A percentile compares a stretch with the other conserved stretches of the same genome.
These are phyloP conservation scores for Roridomyces roridus DNA, from an alignment of 768 basidiomycete species.

Conservation along the genomic window DNA sequence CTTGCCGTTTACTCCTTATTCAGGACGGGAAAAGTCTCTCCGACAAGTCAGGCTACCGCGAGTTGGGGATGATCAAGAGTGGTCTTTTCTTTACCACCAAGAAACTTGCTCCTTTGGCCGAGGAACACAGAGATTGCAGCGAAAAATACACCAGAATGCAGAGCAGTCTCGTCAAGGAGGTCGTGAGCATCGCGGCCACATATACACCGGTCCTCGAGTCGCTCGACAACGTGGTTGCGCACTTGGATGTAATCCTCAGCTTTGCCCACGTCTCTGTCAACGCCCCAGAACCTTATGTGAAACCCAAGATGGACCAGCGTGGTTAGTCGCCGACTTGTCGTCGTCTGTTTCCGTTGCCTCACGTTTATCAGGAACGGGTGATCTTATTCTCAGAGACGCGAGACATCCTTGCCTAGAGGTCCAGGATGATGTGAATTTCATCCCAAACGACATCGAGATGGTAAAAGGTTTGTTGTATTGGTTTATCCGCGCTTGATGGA, in stretches of 20 bases:
- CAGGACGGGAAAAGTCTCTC: constrained; percentile 83
- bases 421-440: constrained; percentile 94
- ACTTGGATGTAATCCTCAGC: constrained; percentile 91
- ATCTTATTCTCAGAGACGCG: constrained; percentile 81
- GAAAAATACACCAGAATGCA: constrained; percentile 79
- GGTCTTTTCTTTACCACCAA: constrained; percentile 91
- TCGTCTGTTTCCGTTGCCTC: not conserved
- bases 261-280: constrained; percentile 92
- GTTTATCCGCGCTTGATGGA: not conserved
- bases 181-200: constrained; percentile 92
- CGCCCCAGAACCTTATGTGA: constrained; percentile 88
- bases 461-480: constrained; percentile 82
- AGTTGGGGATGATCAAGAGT: constrained; percentile 83
- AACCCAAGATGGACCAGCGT: constrained; percentile 79
- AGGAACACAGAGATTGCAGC: constrained; percentile 71
- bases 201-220: constrained; percentile 89
- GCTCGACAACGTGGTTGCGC: constrained; percentile 83
- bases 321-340: constrained; percentile 53
- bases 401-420: constrained; percentile 97
- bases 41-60: constrained; percentile 72
- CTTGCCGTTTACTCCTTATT: not conserved
- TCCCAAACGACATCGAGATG: constrained; percentile 96
- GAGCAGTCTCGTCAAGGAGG: constrained; percentile 85
- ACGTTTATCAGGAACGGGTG: constrained; percentile 67
- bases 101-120: constrained; percentile 71